Percentiles rank a stretch among this genome's conserved stretches.
phyloP scores from a whole-genome alignment of 1,139 yeast genomes.

The Candida buenavistaensis region DNA sequence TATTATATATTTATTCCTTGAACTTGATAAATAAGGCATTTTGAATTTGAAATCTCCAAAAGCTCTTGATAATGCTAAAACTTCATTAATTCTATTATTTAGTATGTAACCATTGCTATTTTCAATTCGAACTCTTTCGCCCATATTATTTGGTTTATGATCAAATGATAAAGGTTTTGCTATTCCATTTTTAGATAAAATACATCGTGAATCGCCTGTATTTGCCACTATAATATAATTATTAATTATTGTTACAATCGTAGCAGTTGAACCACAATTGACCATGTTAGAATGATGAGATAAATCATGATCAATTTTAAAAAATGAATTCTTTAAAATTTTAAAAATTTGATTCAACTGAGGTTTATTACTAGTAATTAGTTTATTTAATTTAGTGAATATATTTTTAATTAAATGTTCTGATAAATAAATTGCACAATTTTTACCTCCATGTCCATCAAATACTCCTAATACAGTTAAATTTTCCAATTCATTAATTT shows the following conservation, averaged over 20 bases:
- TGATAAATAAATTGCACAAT: slow-evolving; percentile 56
- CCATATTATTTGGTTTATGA: slow-evolving; percentile 74
- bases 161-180: slow-evolving; percentile 69
- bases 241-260: slow-evolving; percentile 53
- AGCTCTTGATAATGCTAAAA: slow-evolving; percentile 71
- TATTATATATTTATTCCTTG: slow-evolving; percentile 28
- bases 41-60: slow-evolving; percentile 76
- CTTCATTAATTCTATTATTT: slow-evolving; percentile 69
- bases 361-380: no score
- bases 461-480: slow-evolving; percentile 70
- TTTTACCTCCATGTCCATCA: slow-evolving; percentile 80
- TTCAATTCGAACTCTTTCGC: slow-evolving; percentile 73
- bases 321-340: slow-evolving; percentile 54
- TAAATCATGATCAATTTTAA: slow-evolving; percentile 56
- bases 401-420: slow-evolving; percentile 40
- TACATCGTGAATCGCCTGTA: slow-evolving; percentile 74
- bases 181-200: slow-evolving; percentile 52
- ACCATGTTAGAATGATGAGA: slow-evolving; percentile 39
- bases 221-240: slow-evolving; percentile 60
- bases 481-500: slow-evolving; percentile 40
- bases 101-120: slow-evolving; percentile 73
- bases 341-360: slow-evolving; percentile 5
- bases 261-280: slow-evolving; percentile 71
- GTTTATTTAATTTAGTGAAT: slow-evolving; percentile 25
- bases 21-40: slow-evolving; percentile 40